Evolutionary conservation across 306 rosid species (phyloP), one percentile per base, ranked within the genome.

Genomic region (Cucurbita argyrosperma): DNA sequence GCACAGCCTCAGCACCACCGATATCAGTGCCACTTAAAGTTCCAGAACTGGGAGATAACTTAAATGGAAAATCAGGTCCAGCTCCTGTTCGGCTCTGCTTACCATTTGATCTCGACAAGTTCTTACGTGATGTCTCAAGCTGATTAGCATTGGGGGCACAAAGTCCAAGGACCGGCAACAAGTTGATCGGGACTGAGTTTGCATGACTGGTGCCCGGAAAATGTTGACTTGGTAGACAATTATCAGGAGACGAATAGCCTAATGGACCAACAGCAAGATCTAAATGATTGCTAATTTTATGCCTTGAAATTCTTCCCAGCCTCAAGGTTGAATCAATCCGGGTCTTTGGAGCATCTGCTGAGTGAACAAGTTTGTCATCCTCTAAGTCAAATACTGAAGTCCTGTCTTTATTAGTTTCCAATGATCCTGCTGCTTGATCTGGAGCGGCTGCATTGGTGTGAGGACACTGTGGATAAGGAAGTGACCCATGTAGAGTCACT

Each of bases 21-120:
- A 81, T 70, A 60, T 85, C 92, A 69, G 87, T 82, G 68, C 89
- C 92, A 76, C 60, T 74, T 64, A 84, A 76, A 58, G 82, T 89
- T 30, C 54, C 78, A 53, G 87, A 80, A 55, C 88, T 85, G 74
- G 95, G 87, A 79, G 91, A 88, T 54, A 95, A 87, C 74, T 86
- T 89, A 84, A 95, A 95, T 26, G 99, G 99, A 87, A 91, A 95
- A 57, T 95, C 99, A 62, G 90, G 97, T 59, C 92, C 87, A 86
- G 83, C 61, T 72, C 83, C 96, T 39, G 74, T 73, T 54, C 87
- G 80, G 66, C 76, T 84, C 52, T 84, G 87, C 75, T 90, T 89
- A 76, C 91, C 86, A 76, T 87, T 87, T 60, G 88, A 81, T 79
- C 88, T 89, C 1, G 95, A 84, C 78, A 78, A 62, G 70, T 80